phyloP scores from a whole-genome alignment of 2,329 filamentous ascomycete genomes.

The Chaetothyriales sp. region DNA sequence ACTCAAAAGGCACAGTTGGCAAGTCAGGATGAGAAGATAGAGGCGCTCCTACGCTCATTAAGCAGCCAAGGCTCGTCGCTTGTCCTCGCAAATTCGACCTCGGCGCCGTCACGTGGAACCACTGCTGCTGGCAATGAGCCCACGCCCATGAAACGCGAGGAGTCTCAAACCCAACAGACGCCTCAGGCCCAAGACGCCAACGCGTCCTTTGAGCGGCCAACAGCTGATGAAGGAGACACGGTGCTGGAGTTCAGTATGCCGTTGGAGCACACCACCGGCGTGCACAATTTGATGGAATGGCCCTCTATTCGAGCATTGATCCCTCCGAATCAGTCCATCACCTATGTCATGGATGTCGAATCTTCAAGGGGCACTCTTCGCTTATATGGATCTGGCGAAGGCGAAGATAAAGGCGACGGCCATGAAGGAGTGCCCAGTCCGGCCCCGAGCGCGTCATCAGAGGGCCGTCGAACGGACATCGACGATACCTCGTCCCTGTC shows the following conservation, averaged over 20 bases:
- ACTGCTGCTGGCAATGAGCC: not conserved
- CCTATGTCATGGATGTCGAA: slow-evolving; percentile 62
- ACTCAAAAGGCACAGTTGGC: slow-evolving; percentile 2
- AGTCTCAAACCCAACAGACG: not conserved
- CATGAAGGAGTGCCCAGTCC: slow-evolving; percentile 27
- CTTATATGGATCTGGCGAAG: slow-evolving; percentile 66
- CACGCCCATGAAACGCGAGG: not conserved
- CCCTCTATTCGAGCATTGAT: slow-evolving; percentile 52
- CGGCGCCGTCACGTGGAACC: not conserved
- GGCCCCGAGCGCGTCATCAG: slow-evolving; percentile 23
- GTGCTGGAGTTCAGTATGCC: slow-evolving; percentile 55
- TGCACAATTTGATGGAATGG: slow-evolving; percentile 64
- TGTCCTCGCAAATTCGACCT: not conserved
- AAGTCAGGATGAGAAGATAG: slow-evolving; percentile 5
- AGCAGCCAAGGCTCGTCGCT: not conserved
- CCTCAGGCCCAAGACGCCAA: not conserved
- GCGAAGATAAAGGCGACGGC: slow-evolving; percentile 42
- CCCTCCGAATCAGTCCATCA: slow-evolving; percentile 24
- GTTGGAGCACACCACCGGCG: slow-evolving; percentile 77
- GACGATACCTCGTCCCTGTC: slow-evolving; percentile 25
- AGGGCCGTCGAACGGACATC: slow-evolving; percentile 16
- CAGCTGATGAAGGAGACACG: slow-evolving; percentile 9
- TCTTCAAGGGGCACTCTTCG: slow-evolving; percentile 58
- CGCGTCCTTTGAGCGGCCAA: not conserved
- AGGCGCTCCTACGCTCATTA: not conserved